Conservation (phyloP, 257 asterid genomes). For the Penstemon eatonii region DNA sequence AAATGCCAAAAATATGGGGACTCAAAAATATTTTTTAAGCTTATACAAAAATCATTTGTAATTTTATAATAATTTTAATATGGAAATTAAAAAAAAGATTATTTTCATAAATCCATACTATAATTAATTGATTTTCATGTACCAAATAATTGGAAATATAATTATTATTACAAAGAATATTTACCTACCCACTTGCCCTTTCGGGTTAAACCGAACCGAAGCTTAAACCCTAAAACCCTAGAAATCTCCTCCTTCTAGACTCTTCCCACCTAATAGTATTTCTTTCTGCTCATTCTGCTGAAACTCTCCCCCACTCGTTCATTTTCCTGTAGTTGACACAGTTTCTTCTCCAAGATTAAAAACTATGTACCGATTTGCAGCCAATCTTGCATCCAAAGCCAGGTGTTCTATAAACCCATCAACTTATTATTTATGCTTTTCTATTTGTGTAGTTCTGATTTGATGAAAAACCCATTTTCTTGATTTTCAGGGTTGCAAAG, state of each 20-base stretch:
- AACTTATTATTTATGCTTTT: not conserved
- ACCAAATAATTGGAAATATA: no score
- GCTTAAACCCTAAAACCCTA: constrained; percentile 54
- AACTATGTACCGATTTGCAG: constrained; percentile 78
- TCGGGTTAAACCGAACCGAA: not conserved
- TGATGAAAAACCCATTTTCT: constrained; percentile 12
- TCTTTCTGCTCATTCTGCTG: no score
- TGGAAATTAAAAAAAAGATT: no score
- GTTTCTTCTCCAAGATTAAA: not conserved
- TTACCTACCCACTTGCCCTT: no score
- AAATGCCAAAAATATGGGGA: no score
- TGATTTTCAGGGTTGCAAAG: constrained; percentile 53
- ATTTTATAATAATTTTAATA: no score
- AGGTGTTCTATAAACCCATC: constrained; percentile 31
- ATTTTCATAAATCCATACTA: no score
- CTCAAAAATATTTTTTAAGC: no score
- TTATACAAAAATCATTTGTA: no score
- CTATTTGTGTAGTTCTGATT: constrained; percentile 2
- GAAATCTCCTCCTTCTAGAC: constrained; percentile 56
- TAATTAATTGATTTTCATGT: no score
- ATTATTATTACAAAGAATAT: no score
- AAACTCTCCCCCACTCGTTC: not conserved
- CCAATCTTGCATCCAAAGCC: constrained; percentile 82
- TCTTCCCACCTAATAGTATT: constrained; percentile 37
- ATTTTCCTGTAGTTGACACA: constrained; percentile 9